Evolutionary conservation across 192 early-diverging fungal genomes (phyloP).

Genomic region (Allomyces macrogynus): DNA sequence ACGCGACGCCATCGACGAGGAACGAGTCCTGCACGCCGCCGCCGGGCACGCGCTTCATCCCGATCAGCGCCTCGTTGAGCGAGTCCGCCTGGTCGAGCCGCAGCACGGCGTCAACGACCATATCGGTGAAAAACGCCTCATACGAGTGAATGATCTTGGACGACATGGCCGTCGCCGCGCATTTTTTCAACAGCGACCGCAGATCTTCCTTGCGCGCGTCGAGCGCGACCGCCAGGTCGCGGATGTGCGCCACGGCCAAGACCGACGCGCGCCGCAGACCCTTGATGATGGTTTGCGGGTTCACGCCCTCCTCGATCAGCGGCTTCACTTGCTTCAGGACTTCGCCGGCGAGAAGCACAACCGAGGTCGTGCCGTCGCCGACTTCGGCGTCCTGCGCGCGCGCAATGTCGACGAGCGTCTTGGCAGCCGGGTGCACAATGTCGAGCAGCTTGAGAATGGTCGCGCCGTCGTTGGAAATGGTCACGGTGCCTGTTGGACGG

Average conservation of each 20-base stretch:
- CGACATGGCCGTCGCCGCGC: conserved; percentile 94
- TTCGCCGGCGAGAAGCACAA: conserved; percentile 90
- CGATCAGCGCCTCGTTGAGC: conserved; percentile 90
- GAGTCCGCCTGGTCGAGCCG: conserved; percentile 77
- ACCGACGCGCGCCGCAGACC: conserved; percentile 84
- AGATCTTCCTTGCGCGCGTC: conserved; percentile 29
- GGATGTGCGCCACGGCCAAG: conserved; percentile 12
- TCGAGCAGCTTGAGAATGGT: conserved; percentile 96
- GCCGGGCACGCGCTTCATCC: conserved; percentile 93
- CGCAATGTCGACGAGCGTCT: conserved; percentile 94
- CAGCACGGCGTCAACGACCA: conserved; percentile 94
- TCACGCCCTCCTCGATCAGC: conserved; percentile 85
- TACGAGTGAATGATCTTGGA: conserved; percentile 94
- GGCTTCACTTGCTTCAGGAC: conserved; percentile 84
- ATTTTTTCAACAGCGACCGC: conserved; percentile 77
- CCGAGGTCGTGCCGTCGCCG: conserved; percentile 95
- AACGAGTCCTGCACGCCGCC: conserved; percentile 98
- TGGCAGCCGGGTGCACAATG: conserved; percentile 95
- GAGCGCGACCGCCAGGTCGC: conserved; percentile 2
- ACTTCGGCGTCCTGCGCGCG: conserved; percentile 97
- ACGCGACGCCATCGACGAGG: conserved; percentile 87
- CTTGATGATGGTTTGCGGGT: conserved; percentile 84
- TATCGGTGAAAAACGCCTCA: conserved; percentile 91
- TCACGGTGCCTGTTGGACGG: conserved; percentile 43
- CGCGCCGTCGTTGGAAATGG: conserved; percentile 97